Evolutionary conservation across 441 rosid species (phyloP), one percentile per base, ranked within the genome.

Genomic region (Populus hybrid): DNA sequence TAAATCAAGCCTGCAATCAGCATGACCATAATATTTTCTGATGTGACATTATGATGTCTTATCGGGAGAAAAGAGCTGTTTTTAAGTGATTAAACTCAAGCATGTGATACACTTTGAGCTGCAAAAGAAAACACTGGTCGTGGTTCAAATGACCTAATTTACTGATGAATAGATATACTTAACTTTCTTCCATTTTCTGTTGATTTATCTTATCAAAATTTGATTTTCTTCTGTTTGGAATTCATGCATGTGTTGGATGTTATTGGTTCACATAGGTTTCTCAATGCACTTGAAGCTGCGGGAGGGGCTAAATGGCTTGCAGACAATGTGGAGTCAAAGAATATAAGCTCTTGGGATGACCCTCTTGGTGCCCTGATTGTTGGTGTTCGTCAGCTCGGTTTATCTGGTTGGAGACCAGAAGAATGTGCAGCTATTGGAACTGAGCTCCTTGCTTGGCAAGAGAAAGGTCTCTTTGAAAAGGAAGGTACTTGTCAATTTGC

Each of bases 341-440:
- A 84, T 65, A 84, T 87, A 78, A 79, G 84, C 81, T 85, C 91
- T 71, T 94, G 98, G 99, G 86, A 85, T 85, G 89, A 88, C 79
- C 92, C 95, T 6, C 91, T 96, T 78, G 88, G 85, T 83, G 89
- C 90, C 77, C 88, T 94, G 73, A 72, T 83, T 78, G 84, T 93
- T 74, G 98, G 97, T 78, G 87, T 94, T 85, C 82, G 59, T 77
- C 99, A 96, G 82, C 88, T 96, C 75, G 91, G 94, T 76, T 87
- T 94, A 80, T 96, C 99, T 75, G 91, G 95, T 83, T 96, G 98
- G 98, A 91, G 85, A 86, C 89, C 86, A 53, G 97, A 92, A 85
- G 99, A 96, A 87, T 93, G 98, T 83, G 78, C 80, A 78, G 98
- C 96, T 79, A 89, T 96, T 82, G 88, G 81, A 76, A 90, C 81